Evolutionary conservation across 1,284 basidiomycete species (phyloP).

Genomic region (Puccinia polysora): DNA sequence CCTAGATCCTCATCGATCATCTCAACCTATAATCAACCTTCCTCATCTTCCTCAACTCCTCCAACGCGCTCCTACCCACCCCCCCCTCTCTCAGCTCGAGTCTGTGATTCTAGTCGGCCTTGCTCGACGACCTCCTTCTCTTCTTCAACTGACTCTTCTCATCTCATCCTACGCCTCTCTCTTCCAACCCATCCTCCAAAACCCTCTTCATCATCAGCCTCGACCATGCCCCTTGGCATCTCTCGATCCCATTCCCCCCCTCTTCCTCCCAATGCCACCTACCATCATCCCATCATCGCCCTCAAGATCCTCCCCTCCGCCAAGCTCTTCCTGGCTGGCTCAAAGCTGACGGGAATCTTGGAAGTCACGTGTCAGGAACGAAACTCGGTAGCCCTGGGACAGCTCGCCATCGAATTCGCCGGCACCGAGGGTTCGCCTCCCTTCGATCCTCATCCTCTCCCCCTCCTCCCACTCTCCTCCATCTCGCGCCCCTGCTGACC

Average conservation of each 20-base stretch:
- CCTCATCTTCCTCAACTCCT: too few relatives aligned
- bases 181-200: neutral
- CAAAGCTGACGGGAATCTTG: neutral
- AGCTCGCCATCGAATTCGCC: constrained; percentile 33
- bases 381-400: constrained; percentile 26
- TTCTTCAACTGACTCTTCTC: too few relatives aligned
- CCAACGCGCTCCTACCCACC: too few relatives aligned
- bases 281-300: constrained; percentile 27
- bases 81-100: too few relatives aligned
- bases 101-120: too few relatives aligned
- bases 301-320: constrained; percentile 6
- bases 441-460: neutral
- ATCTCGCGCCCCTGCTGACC: neutral
- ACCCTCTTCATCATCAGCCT: neutral
- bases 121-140: too few relatives aligned
- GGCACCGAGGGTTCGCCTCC: constrained; percentile 19
- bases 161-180: too few relatives aligned
- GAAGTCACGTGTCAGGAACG: constrained; percentile 13
- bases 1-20: too few relatives aligned
- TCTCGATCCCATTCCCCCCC: constrained; percentile 40
- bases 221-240: constrained; percentile 6
- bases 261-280: constrained; percentile 41
- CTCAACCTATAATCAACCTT: too few relatives aligned
- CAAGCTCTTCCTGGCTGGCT: constrained; percentile 1
- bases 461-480: neutral